A percentile compares a stretch with the other conserved stretches of the same genome.
phyloP scores from a whole-genome alignment of 306 rosid genomes.

The Argentina anserina region DNA sequence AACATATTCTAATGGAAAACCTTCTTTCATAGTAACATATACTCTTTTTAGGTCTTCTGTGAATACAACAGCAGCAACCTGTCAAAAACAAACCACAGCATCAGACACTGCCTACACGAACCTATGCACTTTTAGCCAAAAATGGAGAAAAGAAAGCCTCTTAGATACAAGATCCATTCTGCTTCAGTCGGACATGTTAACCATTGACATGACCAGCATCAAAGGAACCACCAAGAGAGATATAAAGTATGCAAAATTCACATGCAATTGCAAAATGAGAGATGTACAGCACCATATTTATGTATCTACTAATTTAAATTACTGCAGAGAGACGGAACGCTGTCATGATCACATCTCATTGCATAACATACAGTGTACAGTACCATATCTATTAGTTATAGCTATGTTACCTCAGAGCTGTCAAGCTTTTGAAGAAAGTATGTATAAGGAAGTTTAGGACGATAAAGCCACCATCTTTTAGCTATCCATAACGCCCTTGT shows the following conservation, averaged over 20 bases:
- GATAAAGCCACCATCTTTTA: conserved; percentile 97
- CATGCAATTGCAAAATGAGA: not conserved
- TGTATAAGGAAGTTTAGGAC: conserved; percentile 87
- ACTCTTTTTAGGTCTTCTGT: conserved; percentile 80
- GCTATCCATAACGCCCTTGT: conserved; percentile 82
- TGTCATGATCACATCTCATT: too few relatives aligned
- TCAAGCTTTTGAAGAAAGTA: conserved; percentile 88
- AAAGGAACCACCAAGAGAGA: not conserved
- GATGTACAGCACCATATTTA: not conserved
- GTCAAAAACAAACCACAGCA: conserved; percentile 36
- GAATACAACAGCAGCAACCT: conserved; percentile 94
- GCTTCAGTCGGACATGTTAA: not conserved
- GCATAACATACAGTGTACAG: too few relatives aligned
- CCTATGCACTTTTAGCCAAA: conserved; percentile 18
- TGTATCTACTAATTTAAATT: not conserved
- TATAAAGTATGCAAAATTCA: not conserved
- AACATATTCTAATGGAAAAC: conserved; percentile 84
- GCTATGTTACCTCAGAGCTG: conserved; percentile 74
- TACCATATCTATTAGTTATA: too few relatives aligned
- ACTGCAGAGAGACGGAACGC: too few relatives aligned
- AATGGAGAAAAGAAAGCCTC: not conserved
- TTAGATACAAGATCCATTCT: not conserved
- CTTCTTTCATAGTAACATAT: conserved; percentile 92
- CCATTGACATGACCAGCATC: not conserved
- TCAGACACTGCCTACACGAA: conserved; percentile 26